A percentile compares a stretch with the other conserved stretches of the same genome.
Evolutionary conservation across 1,284 basidiomycete species (phyloP).

Genomic region (Amylostereum areolatum): DNA sequence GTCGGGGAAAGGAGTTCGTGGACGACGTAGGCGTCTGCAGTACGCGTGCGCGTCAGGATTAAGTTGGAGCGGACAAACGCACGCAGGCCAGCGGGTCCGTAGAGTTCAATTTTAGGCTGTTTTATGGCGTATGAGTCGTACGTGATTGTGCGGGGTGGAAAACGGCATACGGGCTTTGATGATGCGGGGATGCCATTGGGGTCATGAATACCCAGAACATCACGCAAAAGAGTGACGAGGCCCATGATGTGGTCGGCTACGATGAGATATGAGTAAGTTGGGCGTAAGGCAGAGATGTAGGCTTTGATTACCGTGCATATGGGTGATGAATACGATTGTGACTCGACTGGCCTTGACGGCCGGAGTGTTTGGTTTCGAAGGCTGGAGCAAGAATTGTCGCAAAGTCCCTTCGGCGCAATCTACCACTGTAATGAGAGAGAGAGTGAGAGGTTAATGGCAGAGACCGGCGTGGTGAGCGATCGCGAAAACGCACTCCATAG

Average conservation of each 20-base stretch:
- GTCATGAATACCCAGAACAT: conserved; percentile 43
- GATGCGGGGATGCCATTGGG: conserved; percentile 10
- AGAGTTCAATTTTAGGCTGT: conserved; percentile 68
- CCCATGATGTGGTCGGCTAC: conserved; percentile 81
- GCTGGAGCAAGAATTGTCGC: conserved; percentile 40
- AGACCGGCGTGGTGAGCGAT: background rate
- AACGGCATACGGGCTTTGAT: conserved; percentile 5
- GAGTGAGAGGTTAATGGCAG: too few species aligned
- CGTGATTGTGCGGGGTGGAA: background rate
- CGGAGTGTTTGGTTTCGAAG: conserved; percentile 18
- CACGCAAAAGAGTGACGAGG: conserved; percentile 67
- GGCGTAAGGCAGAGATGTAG: background rate
- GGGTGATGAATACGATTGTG: conserved; percentile 79
- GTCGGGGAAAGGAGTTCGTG: conserved; percentile 70
- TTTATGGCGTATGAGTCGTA: background rate
- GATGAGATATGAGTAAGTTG: conserved; percentile 1
- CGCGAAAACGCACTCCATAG: conserved; percentile 54
- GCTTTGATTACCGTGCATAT: conserved; percentile 62
- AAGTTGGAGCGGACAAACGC: conserved; percentile 71
- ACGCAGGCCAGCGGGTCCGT: conserved; percentile 81
- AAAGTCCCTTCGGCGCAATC: conserved; percentile 86
- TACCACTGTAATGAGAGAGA: conserved; percentile 49
- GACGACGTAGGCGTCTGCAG: conserved; percentile 67
- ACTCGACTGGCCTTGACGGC: conserved; percentile 50
- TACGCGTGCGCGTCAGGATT: conserved; percentile 60